phyloP scores from a whole-genome alignment of 2,329 filamentous ascomycete species.

The Exophiala alcalophila region DNA sequence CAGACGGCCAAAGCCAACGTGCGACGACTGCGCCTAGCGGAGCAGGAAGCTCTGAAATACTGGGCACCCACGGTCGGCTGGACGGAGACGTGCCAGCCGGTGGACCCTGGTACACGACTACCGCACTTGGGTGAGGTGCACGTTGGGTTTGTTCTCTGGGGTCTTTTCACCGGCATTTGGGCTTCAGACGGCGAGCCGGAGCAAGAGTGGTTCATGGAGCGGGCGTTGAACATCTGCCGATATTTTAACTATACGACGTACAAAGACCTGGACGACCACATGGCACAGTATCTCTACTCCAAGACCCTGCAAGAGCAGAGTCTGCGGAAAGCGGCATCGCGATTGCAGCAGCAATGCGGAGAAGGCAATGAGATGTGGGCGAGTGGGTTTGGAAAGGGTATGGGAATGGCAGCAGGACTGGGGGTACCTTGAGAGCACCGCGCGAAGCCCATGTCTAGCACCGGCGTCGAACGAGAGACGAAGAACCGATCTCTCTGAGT shows the following conservation, averaged over 20 bases:
- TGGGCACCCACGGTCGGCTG: constrained; percentile 22
- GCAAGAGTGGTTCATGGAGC: constrained; percentile 21
- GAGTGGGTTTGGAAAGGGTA: too few relatives aligned
- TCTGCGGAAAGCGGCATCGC: constrained; percentile 13
- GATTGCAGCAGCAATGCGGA: constrained; percentile 4
- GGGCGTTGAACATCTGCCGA: constrained; percentile 20
- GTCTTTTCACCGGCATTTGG: constrained; percentile 17
- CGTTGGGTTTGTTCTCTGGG: constrained; percentile 20
- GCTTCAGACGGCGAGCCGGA: constrained; percentile 13
- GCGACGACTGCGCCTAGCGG: constrained; percentile 9
- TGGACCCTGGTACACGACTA: constrained; percentile 11
- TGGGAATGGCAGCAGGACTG: too few relatives aligned
- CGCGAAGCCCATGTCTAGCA: too few relatives aligned
- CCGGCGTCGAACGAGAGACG: too few relatives aligned
- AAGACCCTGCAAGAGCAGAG: constrained; percentile 19
- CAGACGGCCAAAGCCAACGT: constrained; percentile 23
- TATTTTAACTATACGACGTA: constrained; percentile 22
- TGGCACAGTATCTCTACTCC: constrained; percentile 25
- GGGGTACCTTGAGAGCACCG: too few relatives aligned
- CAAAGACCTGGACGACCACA: constrained; percentile 23
- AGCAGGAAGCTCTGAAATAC: constrained; percentile 14
- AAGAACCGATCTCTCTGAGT: too few relatives aligned
- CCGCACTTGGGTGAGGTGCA: constrained; percentile 15
- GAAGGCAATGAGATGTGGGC: too few relatives aligned
- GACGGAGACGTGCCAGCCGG: constrained; percentile 17